Base-by-base conservation (phyloP, 1,139 yeast species). In the Hansenula lynferdii region DNA sequence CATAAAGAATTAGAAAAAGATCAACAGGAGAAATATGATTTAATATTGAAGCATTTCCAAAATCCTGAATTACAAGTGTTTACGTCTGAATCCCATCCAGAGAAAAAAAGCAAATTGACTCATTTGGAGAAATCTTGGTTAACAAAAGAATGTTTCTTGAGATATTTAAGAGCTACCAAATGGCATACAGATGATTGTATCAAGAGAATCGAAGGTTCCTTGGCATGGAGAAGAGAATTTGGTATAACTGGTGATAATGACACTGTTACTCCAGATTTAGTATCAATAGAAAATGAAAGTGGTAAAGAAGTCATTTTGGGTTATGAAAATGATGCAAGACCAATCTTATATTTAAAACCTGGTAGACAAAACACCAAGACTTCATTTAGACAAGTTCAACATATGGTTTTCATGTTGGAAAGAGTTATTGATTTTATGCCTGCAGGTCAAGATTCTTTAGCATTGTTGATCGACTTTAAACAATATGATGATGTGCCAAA, bases 351-450 rank as follows among this genome's bases (percentile, higher is more conserved):
- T 57, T 70, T 92, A 53, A 79, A 87, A 57, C 94, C 95, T 6
- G 97, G 97, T 14, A 77, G 94, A 57, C 97, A 92, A 59, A 92
- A 92, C 62, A 92, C 98, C 12, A 78, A 85, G 51, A 77, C 92
- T 5, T 77, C 94, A 2, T 80, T 83, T 41, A 75, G 85, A 51
- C 98, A 92, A 57, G 96, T 92, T 9, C 95, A 92, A 60, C 96
- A 87, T 59, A 69, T 92, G 53, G 97, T 92, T 8, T 92, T 72
- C 65, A 85, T 84, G 87, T 70, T 92, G 48, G 98, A 92, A 58
- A 72, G 90, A 42, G 92, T 84, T 25, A 89, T 90, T 39, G 94
- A 87, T 57, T 82, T 78, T 60, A 90, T 90, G 97, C 97, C 97
- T 3, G 77, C 89, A 1, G 97, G 97, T 8, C 97, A 90, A 61